Evolutionary conservation across 805 yeast genomes (phyloP), one percentile per base, ranked within the genome.

Genomic region (Metschnikowia continentalis): DNA sequence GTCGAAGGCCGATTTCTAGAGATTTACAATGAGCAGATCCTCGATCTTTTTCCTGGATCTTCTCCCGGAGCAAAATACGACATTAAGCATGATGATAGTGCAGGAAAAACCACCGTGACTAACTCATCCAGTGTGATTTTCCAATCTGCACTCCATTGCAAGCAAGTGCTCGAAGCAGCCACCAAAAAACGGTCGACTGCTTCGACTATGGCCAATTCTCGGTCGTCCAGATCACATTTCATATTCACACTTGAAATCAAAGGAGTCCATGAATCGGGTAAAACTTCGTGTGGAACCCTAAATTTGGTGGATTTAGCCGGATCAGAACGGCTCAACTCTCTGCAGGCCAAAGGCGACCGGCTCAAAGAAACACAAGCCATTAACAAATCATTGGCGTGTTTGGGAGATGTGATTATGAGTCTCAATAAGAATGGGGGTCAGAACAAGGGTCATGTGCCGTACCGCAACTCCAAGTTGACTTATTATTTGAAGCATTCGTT

Each of bases 241-340:
- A 84, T 92, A 0, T 90, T 88, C 58, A 83, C 81, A 10, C 71
- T 94, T 2, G 69, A 75, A 15, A 69, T 92, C 13, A 50, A 63
- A 2, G 95, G 96, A 0, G 47, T 44, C 3, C 82, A 88, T 60
- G 17, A 55, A 1, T 59, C 61, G 8, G 79, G 80, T 0, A 80
- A 79, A 30, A 52, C 55, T 1, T 60, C 69, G 46, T 56, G 62
- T n/a, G 58, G 60, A 8, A 76, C 80, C 1, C 71, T 92, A 51
- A 91, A 92, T 61, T 70, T 92, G 49, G 83, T 94, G 45, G 99
- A 92, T 68, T 73, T 92, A 49, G 99, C 99, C 0, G 99, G 99
- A 2, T 89, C 96, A 0, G 99, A 92, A 70, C 75, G 98, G 51
- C 72, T 91, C 14, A 67, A 83, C 8, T 76, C 80, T 15, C 87